phyloP scores from a whole-genome alignment of 2,329 filamentous ascomycete species.

The Bipolaris gigantea region DNA sequence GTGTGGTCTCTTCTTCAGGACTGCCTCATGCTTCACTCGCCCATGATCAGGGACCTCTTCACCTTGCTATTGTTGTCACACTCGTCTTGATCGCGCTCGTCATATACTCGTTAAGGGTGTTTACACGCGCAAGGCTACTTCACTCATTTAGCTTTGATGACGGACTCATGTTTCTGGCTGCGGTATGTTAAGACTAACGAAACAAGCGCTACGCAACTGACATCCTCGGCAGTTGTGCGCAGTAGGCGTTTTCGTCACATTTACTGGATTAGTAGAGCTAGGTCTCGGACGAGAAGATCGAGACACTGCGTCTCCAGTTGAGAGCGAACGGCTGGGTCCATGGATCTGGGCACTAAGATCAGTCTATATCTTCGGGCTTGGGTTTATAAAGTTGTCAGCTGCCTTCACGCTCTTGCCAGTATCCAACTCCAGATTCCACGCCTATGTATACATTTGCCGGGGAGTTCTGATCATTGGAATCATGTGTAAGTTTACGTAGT shows the following conservation, averaged over 20 bases:
- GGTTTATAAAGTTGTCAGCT: slow-evolving; percentile 53
- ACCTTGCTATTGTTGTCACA: slow-evolving; percentile 48
- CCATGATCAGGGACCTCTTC: slow-evolving; percentile 36
- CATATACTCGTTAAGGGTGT: slow-evolving; percentile 47
- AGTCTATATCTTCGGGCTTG: slow-evolving; percentile 49
- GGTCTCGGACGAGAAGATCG: slow-evolving; percentile 50
- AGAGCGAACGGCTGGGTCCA: slow-evolving; percentile 3
- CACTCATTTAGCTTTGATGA: slow-evolving; percentile 56
- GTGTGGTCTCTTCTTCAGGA: slow-evolving; percentile 9
- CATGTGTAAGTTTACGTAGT: slow-evolving; percentile 42
- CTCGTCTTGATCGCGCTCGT: slow-evolving; percentile 48
- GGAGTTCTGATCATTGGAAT: slow-evolving; percentile 37
- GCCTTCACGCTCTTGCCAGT: slow-evolving; percentile 51
- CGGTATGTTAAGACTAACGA: slow-evolving; percentile 28
- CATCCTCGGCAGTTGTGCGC: not conserved
- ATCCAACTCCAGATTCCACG: slow-evolving; percentile 42
- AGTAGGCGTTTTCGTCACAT: slow-evolving; percentile 9
- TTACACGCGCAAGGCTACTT: slow-evolving; percentile 52
- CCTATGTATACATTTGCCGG: slow-evolving; percentile 29
- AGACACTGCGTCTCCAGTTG: not conserved
- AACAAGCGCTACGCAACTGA: not conserved
- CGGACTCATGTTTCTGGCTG: slow-evolving; percentile 47
- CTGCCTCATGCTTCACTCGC: slow-evolving; percentile 19
- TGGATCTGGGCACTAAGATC: slow-evolving; percentile 17
- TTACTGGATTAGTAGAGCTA: slow-evolving; percentile 11